Evolutionary conservation across 805 yeast species (phyloP), one percentile per base, ranked within the genome.

Genomic region (Candida vaughaniae): DNA sequence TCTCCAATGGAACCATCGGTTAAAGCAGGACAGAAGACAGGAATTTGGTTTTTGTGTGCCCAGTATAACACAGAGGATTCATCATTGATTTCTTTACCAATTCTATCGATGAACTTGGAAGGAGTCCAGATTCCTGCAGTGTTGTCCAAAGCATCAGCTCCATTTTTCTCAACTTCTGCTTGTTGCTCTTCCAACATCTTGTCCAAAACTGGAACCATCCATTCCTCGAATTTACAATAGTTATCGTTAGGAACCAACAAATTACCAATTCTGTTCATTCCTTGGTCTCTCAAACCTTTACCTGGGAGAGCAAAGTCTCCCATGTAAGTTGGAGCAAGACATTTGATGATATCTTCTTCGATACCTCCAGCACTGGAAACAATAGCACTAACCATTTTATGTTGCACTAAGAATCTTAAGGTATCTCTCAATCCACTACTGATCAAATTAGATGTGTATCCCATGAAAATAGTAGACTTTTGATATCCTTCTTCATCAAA

Each of bases 1-100:
- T 93, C 99, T 48, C 99, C 99, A 53, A 93, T 85, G 31, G 96
- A 88, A 15, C 99, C 99, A 66, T 93, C 99, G 4, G 99, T 93
- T 41, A 93, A 70, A 2, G 98, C 93, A 15, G 99, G 99, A 63
- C 98, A 93, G 66, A 93, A 93, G 26, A 93, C 78, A 12, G 99
- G 99, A 44, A 93, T 93, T 54, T 89, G 66, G 69, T 93, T 93
- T 66, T 93, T 91, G 70, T 93, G 95, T 22, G 97, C 96, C 98
- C 99, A 95, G 66, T 91, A 93, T 30, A 91, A 73, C 3, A 93
- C 98, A 4, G 96, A 86, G 29, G 84, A 71, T 62, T 93, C 98
- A 61, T 93, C 91, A 58, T 93, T 77, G 60, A 93, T 91, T 64
- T 93, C 99, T 56, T 88, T 83, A 46, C 99, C 99, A 22, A 93